Percentiles rank a stretch among this genome's conserved stretches.
phyloP scores from a whole-genome alignment of 2,329 filamentous ascomycete genomes.

The Amesomyces nigricolor region DNA sequence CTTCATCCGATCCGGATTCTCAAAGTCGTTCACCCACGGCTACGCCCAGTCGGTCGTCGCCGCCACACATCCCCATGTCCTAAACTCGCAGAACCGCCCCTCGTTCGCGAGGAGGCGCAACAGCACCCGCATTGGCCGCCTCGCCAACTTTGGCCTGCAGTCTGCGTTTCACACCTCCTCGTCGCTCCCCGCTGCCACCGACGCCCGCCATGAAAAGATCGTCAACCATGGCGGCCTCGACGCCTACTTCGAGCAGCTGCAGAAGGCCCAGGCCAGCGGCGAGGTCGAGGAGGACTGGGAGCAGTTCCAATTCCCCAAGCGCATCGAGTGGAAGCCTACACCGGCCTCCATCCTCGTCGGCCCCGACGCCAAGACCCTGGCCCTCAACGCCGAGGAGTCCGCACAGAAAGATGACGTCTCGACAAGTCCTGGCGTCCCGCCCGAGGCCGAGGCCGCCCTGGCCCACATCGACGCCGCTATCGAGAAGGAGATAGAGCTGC shows the following conservation, averaged over 20 bases:
- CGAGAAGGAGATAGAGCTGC: slow-evolving; percentile 65
- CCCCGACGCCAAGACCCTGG: slow-evolving; percentile 32
- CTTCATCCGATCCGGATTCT: slow-evolving; percentile 95
- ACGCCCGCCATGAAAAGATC: slow-evolving; percentile 50
- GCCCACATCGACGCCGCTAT: slow-evolving; percentile 83
- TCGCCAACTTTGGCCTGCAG: slow-evolving; percentile 63
- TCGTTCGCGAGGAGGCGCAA: slow-evolving; percentile 53
- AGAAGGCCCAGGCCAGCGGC: slow-evolving; percentile 66
- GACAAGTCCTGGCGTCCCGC: slow-evolving; percentile 20
- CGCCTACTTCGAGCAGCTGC: slow-evolving; percentile 87
- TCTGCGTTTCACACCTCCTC: slow-evolving; percentile 66
- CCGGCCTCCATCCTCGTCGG: slow-evolving; percentile 49
- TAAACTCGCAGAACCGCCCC: slow-evolving; percentile 65
- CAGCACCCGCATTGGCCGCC: slow-evolving; percentile 48
- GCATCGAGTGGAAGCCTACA: slow-evolving; percentile 79
- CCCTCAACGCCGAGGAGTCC: slow-evolving; percentile 32
- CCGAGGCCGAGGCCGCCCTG: slow-evolving; percentile 39
- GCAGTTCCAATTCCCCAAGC: slow-evolving; percentile 82
- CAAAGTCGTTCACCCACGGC: slow-evolving; percentile 94
- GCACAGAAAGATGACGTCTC: slow-evolving; percentile 22
- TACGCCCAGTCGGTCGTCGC: slow-evolving; percentile 98
- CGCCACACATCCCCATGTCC: slow-evolving; percentile 74
- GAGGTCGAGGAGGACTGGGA: slow-evolving; percentile 77
- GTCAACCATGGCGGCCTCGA: slow-evolving; percentile 67
- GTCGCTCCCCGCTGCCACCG: slow-evolving; percentile 46